Conservation (phyloP, 192 early-diverging fungal species). For the Linnemannia schmuckeri region DNA sequence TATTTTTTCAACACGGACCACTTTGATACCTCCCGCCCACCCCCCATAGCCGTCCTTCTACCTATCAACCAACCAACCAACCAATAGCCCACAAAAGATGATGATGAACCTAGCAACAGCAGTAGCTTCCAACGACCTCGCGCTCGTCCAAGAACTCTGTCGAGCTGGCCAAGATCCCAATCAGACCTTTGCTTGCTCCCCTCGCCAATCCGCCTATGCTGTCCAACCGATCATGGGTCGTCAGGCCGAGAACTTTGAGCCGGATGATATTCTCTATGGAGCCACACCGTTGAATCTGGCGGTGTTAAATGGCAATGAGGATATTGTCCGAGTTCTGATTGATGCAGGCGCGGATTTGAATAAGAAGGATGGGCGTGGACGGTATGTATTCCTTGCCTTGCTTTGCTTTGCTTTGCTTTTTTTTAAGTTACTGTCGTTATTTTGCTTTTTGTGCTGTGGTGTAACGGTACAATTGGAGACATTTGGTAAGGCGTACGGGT, state of each 20-base stretch:
- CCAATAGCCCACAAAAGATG: neutral
- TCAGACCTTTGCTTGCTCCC: conserved; percentile 58
- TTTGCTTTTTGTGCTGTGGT: neutral
- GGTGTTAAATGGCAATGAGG: conserved; percentile 67
- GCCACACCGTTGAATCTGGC: conserved; percentile 71
- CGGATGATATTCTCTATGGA: conserved; percentile 59
- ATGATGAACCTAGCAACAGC: conserved; percentile 60
- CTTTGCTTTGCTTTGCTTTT: neutral
- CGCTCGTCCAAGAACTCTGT: conserved; percentile 49
- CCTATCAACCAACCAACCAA: neutral
- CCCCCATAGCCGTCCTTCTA: neutral
- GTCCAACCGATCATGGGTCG: conserved; percentile 36
- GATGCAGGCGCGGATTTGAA: conserved; percentile 70
- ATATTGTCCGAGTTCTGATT: conserved; percentile 67
- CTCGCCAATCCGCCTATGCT: conserved; percentile 57
- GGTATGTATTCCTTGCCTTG: conserved; percentile 52
- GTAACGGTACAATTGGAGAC: neutral
- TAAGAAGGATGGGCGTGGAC: conserved; percentile 72
- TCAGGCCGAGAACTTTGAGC: conserved; percentile 36
- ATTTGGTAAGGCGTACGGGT: too few relatives aligned
- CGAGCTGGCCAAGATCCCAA: conserved; percentile 61
- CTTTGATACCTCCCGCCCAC: neutral
- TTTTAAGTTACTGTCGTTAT: neutral
- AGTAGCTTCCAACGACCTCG: conserved; percentile 58
- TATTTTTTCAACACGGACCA: neutral